phyloP scores from a whole-genome alignment of 2,329 filamentous ascomycete species.

The Paraphoma sp. region DNA sequence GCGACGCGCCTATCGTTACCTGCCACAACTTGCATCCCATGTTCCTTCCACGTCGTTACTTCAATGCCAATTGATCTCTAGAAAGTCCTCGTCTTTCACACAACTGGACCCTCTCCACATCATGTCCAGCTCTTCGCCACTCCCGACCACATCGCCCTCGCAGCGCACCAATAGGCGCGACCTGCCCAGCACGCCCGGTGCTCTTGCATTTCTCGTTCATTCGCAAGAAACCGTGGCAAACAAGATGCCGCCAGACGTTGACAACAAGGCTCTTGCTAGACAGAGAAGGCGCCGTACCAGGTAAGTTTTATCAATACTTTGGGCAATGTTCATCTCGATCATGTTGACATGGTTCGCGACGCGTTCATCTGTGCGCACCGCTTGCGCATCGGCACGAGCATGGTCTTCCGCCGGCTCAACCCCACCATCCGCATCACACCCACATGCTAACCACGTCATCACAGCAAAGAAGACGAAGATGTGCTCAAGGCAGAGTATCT shows the following conservation, averaged over 20 bases:
- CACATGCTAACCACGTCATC: slow-evolving; percentile 33
- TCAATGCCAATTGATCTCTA: slow-evolving; percentile 16
- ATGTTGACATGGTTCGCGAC: slow-evolving; percentile 32
- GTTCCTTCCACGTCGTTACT: slow-evolving; percentile 16
- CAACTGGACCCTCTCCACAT: slow-evolving; percentile 4
- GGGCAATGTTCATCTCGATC: slow-evolving; percentile 17
- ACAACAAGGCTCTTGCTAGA: slow-evolving; percentile 65
- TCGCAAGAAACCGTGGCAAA: slow-evolving; percentile 63
- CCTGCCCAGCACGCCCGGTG: slow-evolving; percentile 29
- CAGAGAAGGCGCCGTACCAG: slow-evolving; percentile 69
- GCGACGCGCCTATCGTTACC: slow-evolving; percentile 23
- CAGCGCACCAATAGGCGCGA: slow-evolving; percentile 25
- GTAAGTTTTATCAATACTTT: slow-evolving; percentile 48
- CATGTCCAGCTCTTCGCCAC: slow-evolving; percentile 33
- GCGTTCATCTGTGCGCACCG: slow-evolving; percentile 35
- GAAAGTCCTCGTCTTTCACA: slow-evolving; percentile 7
- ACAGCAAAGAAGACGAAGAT: slow-evolving; percentile 75
- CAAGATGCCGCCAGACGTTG: slow-evolving; percentile 63
- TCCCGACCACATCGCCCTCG: slow-evolving; percentile 33
- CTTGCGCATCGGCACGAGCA: slow-evolving; percentile 25
- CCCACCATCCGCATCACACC: slow-evolving; percentile 26
- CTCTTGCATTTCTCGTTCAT: slow-evolving; percentile 66
- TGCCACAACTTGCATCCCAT: slow-evolving; percentile 31
- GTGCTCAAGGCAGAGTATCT: slow-evolving; percentile 86
- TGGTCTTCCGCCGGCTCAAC: slow-evolving; percentile 21